These are phyloP conservation scores for Vitis hybrid DNA, from an alignment of 177 flowering plant genomes.

Conservation along the genomic window DNA sequence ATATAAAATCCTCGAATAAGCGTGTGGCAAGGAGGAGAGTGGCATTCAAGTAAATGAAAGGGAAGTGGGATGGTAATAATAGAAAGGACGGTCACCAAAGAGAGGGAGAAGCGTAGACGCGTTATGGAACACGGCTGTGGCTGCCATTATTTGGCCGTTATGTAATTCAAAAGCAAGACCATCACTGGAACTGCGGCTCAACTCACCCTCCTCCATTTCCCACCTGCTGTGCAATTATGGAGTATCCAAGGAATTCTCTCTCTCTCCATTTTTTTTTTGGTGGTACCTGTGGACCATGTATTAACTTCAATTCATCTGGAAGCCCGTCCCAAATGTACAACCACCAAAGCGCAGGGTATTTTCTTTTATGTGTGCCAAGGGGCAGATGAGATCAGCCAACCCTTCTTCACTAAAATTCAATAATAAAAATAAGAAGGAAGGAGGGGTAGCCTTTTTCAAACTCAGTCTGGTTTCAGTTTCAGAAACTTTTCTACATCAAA, in stretches of 20 bases:
- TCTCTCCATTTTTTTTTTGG: background rate
- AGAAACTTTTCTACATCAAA: background rate
- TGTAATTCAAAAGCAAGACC: background rate
- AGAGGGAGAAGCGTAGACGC: constrained; percentile 1
- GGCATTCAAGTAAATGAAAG: constrained; percentile 1
- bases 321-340: no score
- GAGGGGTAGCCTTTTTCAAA: no score
- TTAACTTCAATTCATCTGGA: background rate
- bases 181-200: background rate
- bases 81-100: background rate
- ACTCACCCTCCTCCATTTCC: background rate
- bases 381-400: no score
- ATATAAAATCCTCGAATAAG: no score
- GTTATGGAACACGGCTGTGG: background rate
- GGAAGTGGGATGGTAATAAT: background rate
- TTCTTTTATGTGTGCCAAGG: no score
- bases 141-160: background rate
- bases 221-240: no score
- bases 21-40: background rate
- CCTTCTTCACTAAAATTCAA: no score
- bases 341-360: no score
- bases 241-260: no score
- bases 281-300: background rate
- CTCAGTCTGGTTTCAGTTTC: background rate
- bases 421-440: no score